Percentiles rank a stretch among this genome's conserved stretches.
Conservation (phyloP, 257 asterid species). For the Solanum appendiculatum region DNA sequence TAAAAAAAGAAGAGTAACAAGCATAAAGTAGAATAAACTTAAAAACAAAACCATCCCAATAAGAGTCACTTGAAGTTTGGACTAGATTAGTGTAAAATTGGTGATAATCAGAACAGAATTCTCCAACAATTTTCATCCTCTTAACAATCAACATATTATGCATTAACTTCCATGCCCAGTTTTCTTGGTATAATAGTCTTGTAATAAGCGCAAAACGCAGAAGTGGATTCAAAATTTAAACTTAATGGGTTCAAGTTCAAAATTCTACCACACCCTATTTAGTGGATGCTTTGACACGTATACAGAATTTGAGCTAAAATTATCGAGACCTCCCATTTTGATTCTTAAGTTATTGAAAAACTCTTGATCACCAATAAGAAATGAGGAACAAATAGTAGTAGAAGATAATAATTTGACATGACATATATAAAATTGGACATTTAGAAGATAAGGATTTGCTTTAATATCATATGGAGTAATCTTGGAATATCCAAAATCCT, state of each 20-base stretch:
- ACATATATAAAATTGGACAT: neutral
- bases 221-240: neutral
- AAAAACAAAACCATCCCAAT: neutral
- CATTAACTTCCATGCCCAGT: neutral
- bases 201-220: neutral
- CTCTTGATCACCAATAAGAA: neutral
- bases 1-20: too few species aligned
- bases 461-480: neutral
- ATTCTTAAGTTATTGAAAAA: neutral
- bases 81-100: neutral
- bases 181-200: neutral
- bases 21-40: too few species aligned
- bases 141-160: neutral
- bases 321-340: too few species aligned
- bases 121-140: neutral
- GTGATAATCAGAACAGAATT: neutral
- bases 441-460: neutral
- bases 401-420: neutral
- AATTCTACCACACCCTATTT: neutral
- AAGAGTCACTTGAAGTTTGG: neutral
- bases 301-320: neutral
- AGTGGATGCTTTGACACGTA: neutral
- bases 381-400: neutral
- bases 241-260: neutral
- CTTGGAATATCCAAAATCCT: neutral